These are phyloP conservation scores for Cercospora sojina DNA, from an alignment of 2,329 filamentous ascomycete species.

Conservation along the genomic window DNA sequence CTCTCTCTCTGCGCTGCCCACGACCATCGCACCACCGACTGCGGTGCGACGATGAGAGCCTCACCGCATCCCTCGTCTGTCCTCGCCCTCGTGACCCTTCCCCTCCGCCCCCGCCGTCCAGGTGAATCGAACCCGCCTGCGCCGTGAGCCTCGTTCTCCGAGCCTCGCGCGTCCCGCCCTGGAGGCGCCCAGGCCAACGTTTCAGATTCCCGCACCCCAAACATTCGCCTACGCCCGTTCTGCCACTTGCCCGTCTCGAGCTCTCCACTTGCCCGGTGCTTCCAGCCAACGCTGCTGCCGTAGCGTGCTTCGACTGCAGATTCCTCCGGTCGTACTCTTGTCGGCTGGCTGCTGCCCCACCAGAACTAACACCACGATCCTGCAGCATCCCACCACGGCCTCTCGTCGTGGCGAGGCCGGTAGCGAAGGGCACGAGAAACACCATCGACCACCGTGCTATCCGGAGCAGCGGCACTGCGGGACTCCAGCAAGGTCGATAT, in stretches of 20 bases:
- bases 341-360: constrained; percentile 2
- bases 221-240: constrained; percentile 10
- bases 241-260: constrained; percentile 13
- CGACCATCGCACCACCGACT: not conserved
- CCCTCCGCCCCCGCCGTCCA: not conserved
- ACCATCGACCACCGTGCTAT: not conserved
- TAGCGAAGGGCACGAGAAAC: constrained; percentile 9
- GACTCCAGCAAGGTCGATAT: constrained; percentile 2
- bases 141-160: not conserved
- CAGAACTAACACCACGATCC: constrained; percentile 15
- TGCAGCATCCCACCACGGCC: constrained; percentile 7
- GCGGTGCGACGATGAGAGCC: not conserved
- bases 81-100: not conserved
- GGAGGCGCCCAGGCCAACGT: constrained; percentile 20
- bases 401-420: constrained; percentile 13
- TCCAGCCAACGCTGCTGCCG: constrained; percentile 1
- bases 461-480: not conserved
- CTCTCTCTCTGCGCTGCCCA: not conserved
- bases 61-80: not conserved
- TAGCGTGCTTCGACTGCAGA: constrained; percentile 4
- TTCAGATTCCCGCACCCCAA: constrained; percentile 18
- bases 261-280: not conserved
- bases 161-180: not conserved
- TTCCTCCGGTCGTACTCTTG: constrained; percentile 4
- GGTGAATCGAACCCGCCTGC: not conserved